phyloP scores from a whole-genome alignment of 495 filamentous ascomycete species.

The Baudoinia panamericana region DNA sequence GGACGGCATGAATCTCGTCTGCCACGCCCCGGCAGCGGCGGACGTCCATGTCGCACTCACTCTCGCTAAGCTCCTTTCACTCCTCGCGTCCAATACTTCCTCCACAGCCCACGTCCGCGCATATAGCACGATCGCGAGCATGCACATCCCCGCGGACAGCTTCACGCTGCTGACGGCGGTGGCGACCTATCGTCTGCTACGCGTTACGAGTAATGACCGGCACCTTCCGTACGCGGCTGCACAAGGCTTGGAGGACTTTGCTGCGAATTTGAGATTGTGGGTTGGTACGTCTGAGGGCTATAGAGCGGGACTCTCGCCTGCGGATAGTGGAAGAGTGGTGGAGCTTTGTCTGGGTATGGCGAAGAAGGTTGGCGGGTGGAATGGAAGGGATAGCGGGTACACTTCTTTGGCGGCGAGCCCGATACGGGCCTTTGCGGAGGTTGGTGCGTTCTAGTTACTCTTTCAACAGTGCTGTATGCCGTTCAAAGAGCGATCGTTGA shows the following conservation, averaged over 20 bases:
- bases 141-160: constrained; percentile 15
- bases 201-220: constrained; percentile 2
- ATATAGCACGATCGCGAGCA: constrained; percentile 21
- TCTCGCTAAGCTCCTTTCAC: constrained; percentile 67
- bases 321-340: constrained; percentile 11
- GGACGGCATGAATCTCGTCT: constrained; percentile 21
- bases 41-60: constrained; percentile 62
- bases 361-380: constrained; percentile 15
- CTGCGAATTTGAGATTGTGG: constrained; percentile 27
- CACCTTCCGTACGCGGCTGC: neutral
- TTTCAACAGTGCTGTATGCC: no score
- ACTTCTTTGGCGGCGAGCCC: constrained; percentile 8
- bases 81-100: constrained; percentile 39
- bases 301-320: constrained; percentile 17
- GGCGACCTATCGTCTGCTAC: constrained; percentile 59
- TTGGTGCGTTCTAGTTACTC: no score
- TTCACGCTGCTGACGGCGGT: constrained; percentile 67
- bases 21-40: constrained; percentile 32
- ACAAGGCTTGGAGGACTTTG: constrained; percentile 23
- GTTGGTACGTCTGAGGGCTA: constrained; percentile 25
- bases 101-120: constrained; percentile 9
- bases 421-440: no score
- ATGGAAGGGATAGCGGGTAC: constrained; percentile 16
- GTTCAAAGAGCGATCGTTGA: no score
- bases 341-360: constrained; percentile 12